Percentiles rank a stretch among this genome's conserved stretches.
Conservation (phyloP, 2,329 filamentous ascomycete species). For the Epichloe festucae region DNA sequence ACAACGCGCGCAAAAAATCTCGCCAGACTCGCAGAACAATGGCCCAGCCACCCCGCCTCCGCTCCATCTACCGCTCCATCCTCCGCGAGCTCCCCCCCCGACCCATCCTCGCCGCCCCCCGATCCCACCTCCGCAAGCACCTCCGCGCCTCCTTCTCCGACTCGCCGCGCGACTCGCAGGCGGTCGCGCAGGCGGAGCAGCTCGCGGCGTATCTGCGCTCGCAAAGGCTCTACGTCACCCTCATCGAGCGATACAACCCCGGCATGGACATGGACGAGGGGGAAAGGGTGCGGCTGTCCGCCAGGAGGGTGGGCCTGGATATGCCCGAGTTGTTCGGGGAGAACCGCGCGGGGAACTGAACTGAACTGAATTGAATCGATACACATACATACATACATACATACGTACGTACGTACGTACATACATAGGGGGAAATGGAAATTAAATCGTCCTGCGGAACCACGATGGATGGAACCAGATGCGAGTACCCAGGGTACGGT, state of each 20-base stretch:
- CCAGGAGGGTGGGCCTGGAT: conserved; percentile 81
- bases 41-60: conserved; percentile 33
- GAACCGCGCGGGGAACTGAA: not conserved
- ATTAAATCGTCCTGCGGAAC: too few species aligned
- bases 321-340: conserved; percentile 50
- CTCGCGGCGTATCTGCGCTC: conserved; percentile 67
- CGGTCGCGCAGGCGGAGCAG: conserved; percentile 47
- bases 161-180: conserved; percentile 2
- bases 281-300: conserved; percentile 72
- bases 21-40: not conserved
- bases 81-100: conserved; percentile 71
- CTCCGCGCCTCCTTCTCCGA: conserved; percentile 18
- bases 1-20: conserved; percentile 6
- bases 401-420: too few species aligned
- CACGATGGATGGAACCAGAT: not conserved
- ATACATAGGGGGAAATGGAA: too few species aligned
- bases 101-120: conserved; percentile 37
- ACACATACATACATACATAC: too few species aligned
- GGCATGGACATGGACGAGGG: conserved; percentile 79
- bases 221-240: conserved; percentile 69
- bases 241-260: conserved; percentile 88
- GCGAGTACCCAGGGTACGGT: too few species aligned
- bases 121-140: conserved; percentile 36
- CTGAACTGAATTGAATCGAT: not conserved
- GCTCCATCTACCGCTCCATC: conserved; percentile 75